Evolutionary conservation across 2,329 filamentous ascomycete species (phyloP), one percentile per base, ranked within the genome.

Genomic region (Fusarium mexicanum): DNA sequence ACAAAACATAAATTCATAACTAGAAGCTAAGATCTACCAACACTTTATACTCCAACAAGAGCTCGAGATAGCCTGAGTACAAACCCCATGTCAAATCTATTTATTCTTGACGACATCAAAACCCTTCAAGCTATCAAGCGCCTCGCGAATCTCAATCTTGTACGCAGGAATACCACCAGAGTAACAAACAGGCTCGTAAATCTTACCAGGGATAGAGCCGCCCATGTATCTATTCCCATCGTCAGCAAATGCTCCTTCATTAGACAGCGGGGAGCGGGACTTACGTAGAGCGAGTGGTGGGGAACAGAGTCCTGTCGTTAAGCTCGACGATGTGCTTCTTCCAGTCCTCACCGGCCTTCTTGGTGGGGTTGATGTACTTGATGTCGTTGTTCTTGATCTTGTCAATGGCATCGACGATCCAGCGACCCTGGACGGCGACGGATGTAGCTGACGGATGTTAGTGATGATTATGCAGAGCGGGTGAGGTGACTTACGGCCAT

Each of bases 391-490:
- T 72, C 71, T 84, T 79, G 72, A 90, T 86, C 77, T 88, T 84
- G 41, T 83, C 79, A 61, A 91, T 87, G 48, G 79, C 78, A 53
- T 88, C 85, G 22, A 83, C 81, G 62, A 91, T 86, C 88, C 87
- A 91, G 1, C 87, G 81, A 5, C 88, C 89, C 73, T 91, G 89
- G 3, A 88, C 76, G 69, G 90, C 87, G 13, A 87, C 85, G 3
- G 83, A 85, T 2, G 86, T 85, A 0, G 90, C 61, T 64, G 6
- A 18, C 6, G 0, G 0, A 6, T 13, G 54, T 64, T 10, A 64
- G 61, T 10, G n/a, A 26, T 8, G 31, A 5, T 8, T 12, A 43
- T 1, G 22, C 2, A 43, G 12, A 13, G 3, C 2, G 20, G 22
- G 3, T 0, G 40, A 20, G 17, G 2, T 3, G 7, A 35, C 61